phyloP scores from a whole-genome alignment of 163 green algal genomes.

The Scenedesmus sp. region DNA sequence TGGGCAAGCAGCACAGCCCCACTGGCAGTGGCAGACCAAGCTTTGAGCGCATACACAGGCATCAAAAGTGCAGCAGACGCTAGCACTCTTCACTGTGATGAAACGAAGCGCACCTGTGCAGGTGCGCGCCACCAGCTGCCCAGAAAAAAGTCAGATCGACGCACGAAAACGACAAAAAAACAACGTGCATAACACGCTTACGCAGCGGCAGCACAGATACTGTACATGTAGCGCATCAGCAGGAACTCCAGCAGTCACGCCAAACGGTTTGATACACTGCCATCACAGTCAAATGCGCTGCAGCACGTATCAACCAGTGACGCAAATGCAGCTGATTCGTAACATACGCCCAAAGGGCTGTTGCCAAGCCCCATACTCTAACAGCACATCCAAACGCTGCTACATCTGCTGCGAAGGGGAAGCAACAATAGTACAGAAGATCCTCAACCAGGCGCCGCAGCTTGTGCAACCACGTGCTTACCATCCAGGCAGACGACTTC shows the following conservation, averaged over 20 bases:
- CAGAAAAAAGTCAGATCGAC: not conserved
- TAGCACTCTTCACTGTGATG: not conserved
- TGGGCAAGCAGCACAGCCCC: no score
- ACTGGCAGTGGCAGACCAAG: no score
- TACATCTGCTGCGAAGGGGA: not conserved
- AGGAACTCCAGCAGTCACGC: not conserved
- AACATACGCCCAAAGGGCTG: no score
- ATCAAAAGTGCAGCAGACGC: not conserved
- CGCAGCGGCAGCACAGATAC: constrained; percentile 1
- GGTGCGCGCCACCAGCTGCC: not conserved
- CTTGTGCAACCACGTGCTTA: not conserved
- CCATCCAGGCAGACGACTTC: not conserved
- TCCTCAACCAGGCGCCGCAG: not conserved
- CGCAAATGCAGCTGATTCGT: no score
- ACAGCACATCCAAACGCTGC: not conserved
- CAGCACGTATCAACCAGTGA: not conserved
- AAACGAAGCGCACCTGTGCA: no score
- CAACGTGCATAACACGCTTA: not conserved
- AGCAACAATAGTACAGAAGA: not conserved
- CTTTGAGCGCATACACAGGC: no score
- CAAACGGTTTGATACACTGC: not conserved
- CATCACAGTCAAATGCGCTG: not conserved
- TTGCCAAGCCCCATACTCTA: not conserved
- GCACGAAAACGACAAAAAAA: not conserved
- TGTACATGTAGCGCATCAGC: not conserved